Base-by-base conservation (phyloP, 2,329 filamentous ascomycete species). In the Amauroascus niger region DNA sequence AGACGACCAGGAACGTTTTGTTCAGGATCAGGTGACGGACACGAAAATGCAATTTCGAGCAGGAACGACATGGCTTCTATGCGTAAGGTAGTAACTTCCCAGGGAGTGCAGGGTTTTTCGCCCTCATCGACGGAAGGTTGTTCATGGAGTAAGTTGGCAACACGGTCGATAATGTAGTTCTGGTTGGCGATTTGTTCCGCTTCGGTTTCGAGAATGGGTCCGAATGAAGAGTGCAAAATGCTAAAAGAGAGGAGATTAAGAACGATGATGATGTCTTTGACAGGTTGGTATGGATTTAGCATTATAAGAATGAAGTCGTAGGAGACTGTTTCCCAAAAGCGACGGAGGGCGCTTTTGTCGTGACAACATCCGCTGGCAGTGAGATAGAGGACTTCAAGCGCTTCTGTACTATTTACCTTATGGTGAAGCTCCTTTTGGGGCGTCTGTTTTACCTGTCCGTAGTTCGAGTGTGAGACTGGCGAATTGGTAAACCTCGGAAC, bases 271-370 rank as follows among this genome's bases (percentile, higher is more conserved):
- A 83, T 79, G 44, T 82, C 77, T 6, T 68, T 62, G n/a, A 80
- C 67, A 6, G 76, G 77, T 55, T 83, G 80, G 39, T 76, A 75
- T 56, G 75, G 75, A 59, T 78, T 77, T 4, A 84, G 68, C 65
- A 82, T 77, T 63, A 82, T 73, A 30, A 82, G 65, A n/a, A 79
- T 71, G 60, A 81, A 81, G 32, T 77, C 75, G 53, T 75, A 76
- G 11, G 76, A 72, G 54, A 83, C 76, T n/a, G 68, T 64, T 30
- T 69, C 68, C 81, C 81, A 84, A 60, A 84, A 78, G 11, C 63
- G 67, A 16, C 67, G 63, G 20, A 72, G 64, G 1, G 74, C 69
- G 1, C 68, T 66, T 16, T 74, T 69, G 3, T 67, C 54, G 24
- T 71, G 68, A 6, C 75, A 62, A 55, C 78, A 75, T 56, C 69